phyloP scores from a whole-genome alignment of 768 basidiomycete genomes.

The Boletellus ananas region DNA sequence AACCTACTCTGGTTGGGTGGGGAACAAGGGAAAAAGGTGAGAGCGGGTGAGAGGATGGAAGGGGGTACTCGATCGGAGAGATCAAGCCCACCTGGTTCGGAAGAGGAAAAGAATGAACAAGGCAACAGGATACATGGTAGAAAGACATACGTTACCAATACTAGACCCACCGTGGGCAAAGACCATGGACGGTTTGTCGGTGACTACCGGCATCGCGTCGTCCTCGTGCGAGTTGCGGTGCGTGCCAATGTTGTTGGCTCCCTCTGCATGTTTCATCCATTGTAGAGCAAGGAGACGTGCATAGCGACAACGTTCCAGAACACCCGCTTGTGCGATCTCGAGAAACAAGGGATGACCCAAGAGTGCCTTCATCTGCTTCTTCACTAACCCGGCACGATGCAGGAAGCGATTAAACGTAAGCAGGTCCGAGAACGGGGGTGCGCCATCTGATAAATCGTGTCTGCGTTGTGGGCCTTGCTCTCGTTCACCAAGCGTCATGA shows the following conservation, averaged over 20 bases:
- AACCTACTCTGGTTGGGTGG: too few species aligned
- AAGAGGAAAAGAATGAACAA: constrained; percentile 34
- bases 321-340: constrained; percentile 32
- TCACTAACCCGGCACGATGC: constrained; percentile 36
- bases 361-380: constrained; percentile 32
- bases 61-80: too few species aligned
- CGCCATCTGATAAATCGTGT: background rate
- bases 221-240: background rate
- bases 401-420: constrained; percentile 47
- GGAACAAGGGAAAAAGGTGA: constrained; percentile 11
- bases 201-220: constrained; percentile 1
- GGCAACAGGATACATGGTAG: too few species aligned
- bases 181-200: background rate
- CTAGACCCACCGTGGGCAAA: constrained; percentile 16
- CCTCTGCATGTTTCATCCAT: constrained; percentile 18
- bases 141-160: constrained; percentile 27
- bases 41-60: too few species aligned
- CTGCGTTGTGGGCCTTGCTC: background rate
- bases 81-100: constrained; percentile 37
- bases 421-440: constrained; percentile 40
- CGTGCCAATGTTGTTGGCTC: too few species aligned
- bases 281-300: constrained; percentile 16
- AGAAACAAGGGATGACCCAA: constrained; percentile 45
- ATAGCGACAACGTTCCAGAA: constrained; percentile 8
- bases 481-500: constrained; percentile 41